Evolutionary conservation across 192 early-diverging fungal species (phyloP).

Genomic region (Piromyces sp.): DNA sequence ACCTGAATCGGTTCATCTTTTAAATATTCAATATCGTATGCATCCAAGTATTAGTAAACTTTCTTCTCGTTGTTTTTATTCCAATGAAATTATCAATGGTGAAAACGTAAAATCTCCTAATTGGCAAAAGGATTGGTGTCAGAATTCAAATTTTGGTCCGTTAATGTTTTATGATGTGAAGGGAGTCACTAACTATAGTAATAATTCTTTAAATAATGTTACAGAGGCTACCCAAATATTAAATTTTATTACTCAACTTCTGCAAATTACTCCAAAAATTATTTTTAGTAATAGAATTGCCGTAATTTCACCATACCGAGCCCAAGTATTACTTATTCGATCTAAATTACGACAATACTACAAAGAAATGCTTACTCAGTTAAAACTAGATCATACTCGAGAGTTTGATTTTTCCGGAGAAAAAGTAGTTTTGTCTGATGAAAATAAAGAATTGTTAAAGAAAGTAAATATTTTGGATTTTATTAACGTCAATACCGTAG

Average conservation of each 20-base stretch:
- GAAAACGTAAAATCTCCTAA: slow-evolving; percentile 27
- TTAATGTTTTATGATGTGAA: slow-evolving; percentile 61
- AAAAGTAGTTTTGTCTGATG: not conserved
- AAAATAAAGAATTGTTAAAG: slow-evolving; percentile 14
- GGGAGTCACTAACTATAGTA: slow-evolving; percentile 9
- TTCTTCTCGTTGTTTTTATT: slow-evolving; percentile 64
- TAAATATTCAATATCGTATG: slow-evolving; percentile 96
- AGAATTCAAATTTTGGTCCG: slow-evolving; percentile 28
- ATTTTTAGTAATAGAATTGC: slow-evolving; percentile 51
- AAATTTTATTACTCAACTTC: not conserved
- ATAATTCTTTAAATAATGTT: not conserved
- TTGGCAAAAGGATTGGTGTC: slow-evolving; percentile 44
- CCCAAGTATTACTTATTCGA: slow-evolving; percentile 57
- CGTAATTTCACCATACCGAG: slow-evolving; percentile 83
- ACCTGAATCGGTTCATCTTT: slow-evolving; percentile 47
- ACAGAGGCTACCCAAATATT: not conserved
- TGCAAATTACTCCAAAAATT: not conserved
- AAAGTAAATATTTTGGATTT: slow-evolving; percentile 37
- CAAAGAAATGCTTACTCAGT: not conserved
- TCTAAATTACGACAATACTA: slow-evolving; percentile 29
- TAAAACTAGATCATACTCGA: not conserved
- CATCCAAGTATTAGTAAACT: slow-evolving; percentile 75
- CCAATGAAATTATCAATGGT: slow-evolving; percentile 52
- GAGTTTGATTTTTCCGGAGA: not conserved
- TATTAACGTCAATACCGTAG: slow-evolving; percentile 83